A percentile compares a stretch with the other conserved stretches of the same genome.
Conservation (phyloP, 108 stramenopile genomes). For the Nannochloropsis gaditana region DNA sequence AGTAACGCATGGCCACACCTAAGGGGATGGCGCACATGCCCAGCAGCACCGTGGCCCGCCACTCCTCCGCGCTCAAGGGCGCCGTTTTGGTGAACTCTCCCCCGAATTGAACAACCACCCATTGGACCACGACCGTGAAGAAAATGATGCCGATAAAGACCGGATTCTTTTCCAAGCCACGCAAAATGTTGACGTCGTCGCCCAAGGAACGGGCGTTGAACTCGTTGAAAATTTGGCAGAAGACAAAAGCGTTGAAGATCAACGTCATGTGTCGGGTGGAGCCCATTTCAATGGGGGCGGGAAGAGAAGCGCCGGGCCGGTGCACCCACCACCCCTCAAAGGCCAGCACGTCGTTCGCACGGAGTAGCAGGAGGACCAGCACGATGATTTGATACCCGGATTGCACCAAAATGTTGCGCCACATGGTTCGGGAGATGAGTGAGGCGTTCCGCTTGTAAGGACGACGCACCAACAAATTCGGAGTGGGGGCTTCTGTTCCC, state of each 20-base stretch:
- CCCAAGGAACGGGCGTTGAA: slow-evolving; percentile 65
- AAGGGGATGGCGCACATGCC: slow-evolving; percentile 44
- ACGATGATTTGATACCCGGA: slow-evolving; percentile 45
- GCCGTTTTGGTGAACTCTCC: slow-evolving; percentile 57
- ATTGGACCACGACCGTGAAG: slow-evolving; percentile 70
- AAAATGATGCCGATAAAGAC: slow-evolving; percentile 74
- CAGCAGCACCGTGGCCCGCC: slow-evolving; percentile 46
- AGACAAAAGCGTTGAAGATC: slow-evolving; percentile 95
- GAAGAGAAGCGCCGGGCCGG: neutral
- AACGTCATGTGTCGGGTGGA: slow-evolving; percentile 68
- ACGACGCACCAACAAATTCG: slow-evolving; percentile 36
- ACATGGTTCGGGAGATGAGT: slow-evolving; percentile 43
- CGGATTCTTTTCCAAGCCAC: slow-evolving; percentile 65
- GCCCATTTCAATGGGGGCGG: slow-evolving; percentile 19
- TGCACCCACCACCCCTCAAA: slow-evolving; percentile 4
- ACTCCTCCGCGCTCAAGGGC: slow-evolving; percentile 47
- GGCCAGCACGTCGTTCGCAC: slow-evolving; percentile 39
- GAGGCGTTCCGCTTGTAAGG: slow-evolving; percentile 50
- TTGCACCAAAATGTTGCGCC: slow-evolving; percentile 50
- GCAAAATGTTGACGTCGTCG: slow-evolving; percentile 62
- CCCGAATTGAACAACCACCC: slow-evolving; percentile 81
- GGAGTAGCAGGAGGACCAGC: slow-evolving; percentile 59
- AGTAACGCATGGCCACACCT: slow-evolving; percentile 54
- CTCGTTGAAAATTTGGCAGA: slow-evolving; percentile 92
- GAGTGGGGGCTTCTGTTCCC: slow-evolving; percentile 55